A percentile compares a stretch with the other conserved stretches of the same genome.
phyloP scores from a whole-genome alignment of 2,329 filamentous ascomycete species.

The Gaeumannomyces sp. region DNA sequence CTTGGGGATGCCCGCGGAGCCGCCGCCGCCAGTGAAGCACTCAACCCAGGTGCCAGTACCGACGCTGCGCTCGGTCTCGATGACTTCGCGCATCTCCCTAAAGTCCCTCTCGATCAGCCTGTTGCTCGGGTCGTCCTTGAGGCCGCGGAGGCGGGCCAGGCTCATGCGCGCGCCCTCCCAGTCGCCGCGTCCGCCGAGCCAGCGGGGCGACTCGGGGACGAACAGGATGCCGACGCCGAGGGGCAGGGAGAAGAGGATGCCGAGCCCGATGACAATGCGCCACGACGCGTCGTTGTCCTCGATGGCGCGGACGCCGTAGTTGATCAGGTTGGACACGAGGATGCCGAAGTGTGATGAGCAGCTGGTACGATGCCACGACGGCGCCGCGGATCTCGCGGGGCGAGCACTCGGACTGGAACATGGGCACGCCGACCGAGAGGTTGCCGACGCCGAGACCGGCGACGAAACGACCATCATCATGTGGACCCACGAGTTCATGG shows the following conservation, averaged over 20 bases:
- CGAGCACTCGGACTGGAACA: slow-evolving; percentile 60
- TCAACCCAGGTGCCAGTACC: slow-evolving; percentile 51
- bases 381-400: slow-evolving; percentile 58
- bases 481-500: slow-evolving; percentile 54
- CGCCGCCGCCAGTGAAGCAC: slow-evolving; percentile 49
- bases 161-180: slow-evolving; percentile 44
- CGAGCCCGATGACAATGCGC: slow-evolving; percentile 55
- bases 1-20: slow-evolving; percentile 9
- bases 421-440: slow-evolving; percentile 58
- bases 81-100: slow-evolving; percentile 42
- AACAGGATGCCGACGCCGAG: slow-evolving; percentile 46
- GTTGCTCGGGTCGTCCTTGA: slow-evolving; percentile 39
- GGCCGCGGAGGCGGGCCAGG: slow-evolving; percentile 45
- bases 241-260: slow-evolving; percentile 45
- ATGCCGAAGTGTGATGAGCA: slow-evolving; percentile 69
- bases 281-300: slow-evolving; percentile 42
- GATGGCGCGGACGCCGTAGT: slow-evolving; percentile 42
- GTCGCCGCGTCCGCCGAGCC: slow-evolving; percentile 41
- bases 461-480: slow-evolving; percentile 57
- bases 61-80: slow-evolving; percentile 38
- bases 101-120: slow-evolving; percentile 44
- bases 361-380: slow-evolving; percentile 64
- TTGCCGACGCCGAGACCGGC: slow-evolving; percentile 63
- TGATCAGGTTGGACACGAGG: slow-evolving; percentile 48
- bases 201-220: slow-evolving; percentile 52